Evolutionary conservation across 1,284 basidiomycete species (phyloP), one percentile per base, ranked within the genome.

Genomic region (Cerrena zonata): DNA sequence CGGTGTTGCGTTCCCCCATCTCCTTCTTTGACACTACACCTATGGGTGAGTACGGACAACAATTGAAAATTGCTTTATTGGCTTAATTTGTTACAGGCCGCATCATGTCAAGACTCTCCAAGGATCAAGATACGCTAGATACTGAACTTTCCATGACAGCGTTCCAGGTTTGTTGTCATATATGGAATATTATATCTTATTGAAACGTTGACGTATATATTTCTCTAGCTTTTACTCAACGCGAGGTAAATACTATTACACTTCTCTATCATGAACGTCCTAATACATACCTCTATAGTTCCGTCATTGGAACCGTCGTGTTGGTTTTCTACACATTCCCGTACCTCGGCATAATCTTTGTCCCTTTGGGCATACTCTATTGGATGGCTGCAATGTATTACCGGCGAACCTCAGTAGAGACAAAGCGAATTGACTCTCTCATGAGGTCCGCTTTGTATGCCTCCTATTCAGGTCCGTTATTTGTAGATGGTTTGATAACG

Each of bases 11-110:
- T 10, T 87, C 88, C 0, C 87, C 89, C 0, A 70, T 86, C 42
- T 76, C 82, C 2, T 91, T 89, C 69, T 92, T 91, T 61, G 91
- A 94, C 57, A 87, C 84, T 0, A 92, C 89, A 0, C 90, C 91
- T 0, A 77, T 87, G 51, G 90, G 90, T 34, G 15, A 7, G 30
- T 34, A 7, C 7, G 30, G n/a, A n/a, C n/a, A n/a, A n/a, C n/a
- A n/a, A n/a, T n/a, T n/a, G n/a, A n/a, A n/a, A n/a, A n/a, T n/a
- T n/a, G n/a, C n/a, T n/a, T n/a, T n/a, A n/a, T n/a, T n/a, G n/a
- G n/a, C n/a, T n/a, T n/a, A n/a, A n/a, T n/a, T n/a, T 7, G 15
- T 15, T 34, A 15, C 30, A 34, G 30, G 30, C 55, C 69, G 81
- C 57, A 75, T 82, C 50, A 62, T 79, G 60, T 76, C 78, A 51